phyloP scores from a whole-genome alignment of 352 stramenopile species.

The Pythium aquatile region DNA sequence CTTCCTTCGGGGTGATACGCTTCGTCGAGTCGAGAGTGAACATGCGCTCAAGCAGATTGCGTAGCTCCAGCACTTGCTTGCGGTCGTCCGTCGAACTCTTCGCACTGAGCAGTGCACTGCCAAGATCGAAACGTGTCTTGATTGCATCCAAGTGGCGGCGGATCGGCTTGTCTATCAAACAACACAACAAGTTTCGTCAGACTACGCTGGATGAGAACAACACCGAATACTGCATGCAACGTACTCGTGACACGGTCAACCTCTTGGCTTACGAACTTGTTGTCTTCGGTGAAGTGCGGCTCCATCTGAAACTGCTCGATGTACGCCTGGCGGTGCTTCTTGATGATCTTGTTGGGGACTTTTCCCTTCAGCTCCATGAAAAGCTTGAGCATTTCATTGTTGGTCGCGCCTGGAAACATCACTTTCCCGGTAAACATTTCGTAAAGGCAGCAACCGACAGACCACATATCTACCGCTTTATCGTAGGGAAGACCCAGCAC shows the following conservation, averaged over 20 bases:
- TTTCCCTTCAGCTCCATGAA: constrained; percentile 97
- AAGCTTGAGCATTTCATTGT: constrained; percentile 97
- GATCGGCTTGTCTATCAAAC: constrained; percentile 36
- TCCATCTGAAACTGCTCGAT: constrained; percentile 84
- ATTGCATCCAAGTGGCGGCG: constrained; percentile 43
- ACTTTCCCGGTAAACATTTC: constrained; percentile 98
- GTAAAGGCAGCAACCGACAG: constrained; percentile 94
- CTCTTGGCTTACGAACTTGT: constrained; percentile 84
- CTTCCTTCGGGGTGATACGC: constrained; percentile 52
- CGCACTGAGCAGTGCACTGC: constrained; percentile 30
- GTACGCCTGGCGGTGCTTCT: constrained; percentile 74
- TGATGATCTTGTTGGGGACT: constrained; percentile 83
- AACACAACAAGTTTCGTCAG: constrained; percentile 1
- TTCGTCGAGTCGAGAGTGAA: constrained; percentile 59
- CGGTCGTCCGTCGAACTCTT: constrained; percentile 46
- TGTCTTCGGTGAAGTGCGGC: constrained; percentile 84
- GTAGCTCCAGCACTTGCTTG: constrained; percentile 38
- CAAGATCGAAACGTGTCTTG: constrained; percentile 43
- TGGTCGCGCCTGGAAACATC: constrained; percentile 95
- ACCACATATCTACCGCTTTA: constrained; percentile 98
- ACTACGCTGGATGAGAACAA: not conserved
- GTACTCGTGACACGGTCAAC: constrained; percentile 77
- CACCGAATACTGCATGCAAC: not conserved
- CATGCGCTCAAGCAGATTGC: constrained; percentile 68
- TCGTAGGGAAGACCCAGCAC: constrained; percentile 91